These are phyloP conservation scores for Xylaria sp. DNA, from an alignment of 2,329 filamentous ascomycete species.

Conservation along the genomic window DNA sequence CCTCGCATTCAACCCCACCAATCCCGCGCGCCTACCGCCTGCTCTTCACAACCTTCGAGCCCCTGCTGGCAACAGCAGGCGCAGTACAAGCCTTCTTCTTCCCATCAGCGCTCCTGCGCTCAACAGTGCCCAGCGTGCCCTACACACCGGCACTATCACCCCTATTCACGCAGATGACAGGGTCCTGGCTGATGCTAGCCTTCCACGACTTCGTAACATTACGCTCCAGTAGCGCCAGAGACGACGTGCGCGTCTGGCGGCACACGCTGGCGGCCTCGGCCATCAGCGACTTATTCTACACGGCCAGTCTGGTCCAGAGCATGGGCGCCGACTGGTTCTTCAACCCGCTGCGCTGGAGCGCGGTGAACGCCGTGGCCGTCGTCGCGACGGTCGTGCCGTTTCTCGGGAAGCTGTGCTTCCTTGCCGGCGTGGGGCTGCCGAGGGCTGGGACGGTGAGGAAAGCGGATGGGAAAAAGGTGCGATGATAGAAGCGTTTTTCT, in stretches of 20 bases:
- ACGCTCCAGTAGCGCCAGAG: constrained; percentile 17
- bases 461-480: constrained; percentile 26
- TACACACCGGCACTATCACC: constrained; percentile 35
- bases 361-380: constrained; percentile 29
- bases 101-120: constrained; percentile 27
- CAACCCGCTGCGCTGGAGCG: constrained; percentile 36
- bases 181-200: constrained; percentile 41
- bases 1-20: constrained; percentile 29
- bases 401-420: constrained; percentile 40
- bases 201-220: constrained; percentile 41
- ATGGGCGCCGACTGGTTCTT: constrained; percentile 37
- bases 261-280: constrained; percentile 40
- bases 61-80: constrained; percentile 37
- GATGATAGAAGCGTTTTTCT: constrained; percentile 4
- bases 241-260: constrained; percentile 37
- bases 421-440: constrained; percentile 38
- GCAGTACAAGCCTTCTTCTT: constrained; percentile 37
- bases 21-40: constrained; percentile 40
- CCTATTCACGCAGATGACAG: constrained; percentile 41
- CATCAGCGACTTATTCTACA: constrained; percentile 41
- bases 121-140: constrained; percentile 35
- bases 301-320: constrained; percentile 37
- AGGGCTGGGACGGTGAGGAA: not conserved
- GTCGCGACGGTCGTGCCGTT: constrained; percentile 38
- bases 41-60: constrained; percentile 41